Conservation (phyloP, 768 basidiomycete genomes). For the Tubosaeta sp. region DNA sequence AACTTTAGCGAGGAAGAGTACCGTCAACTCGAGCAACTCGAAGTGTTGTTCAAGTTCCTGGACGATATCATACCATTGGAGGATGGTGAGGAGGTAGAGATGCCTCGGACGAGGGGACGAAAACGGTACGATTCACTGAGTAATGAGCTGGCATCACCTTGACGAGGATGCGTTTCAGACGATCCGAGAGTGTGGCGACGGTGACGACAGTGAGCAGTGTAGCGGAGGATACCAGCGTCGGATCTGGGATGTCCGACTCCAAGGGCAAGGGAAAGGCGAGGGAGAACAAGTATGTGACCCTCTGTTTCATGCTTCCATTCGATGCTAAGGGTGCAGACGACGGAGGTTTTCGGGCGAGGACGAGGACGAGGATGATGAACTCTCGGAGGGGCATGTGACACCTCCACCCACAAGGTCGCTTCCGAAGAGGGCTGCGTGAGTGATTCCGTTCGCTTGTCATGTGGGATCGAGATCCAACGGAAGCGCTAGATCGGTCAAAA, state of each 20-base stretch:
- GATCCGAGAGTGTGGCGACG: constrained; percentile 58
- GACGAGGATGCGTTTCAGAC: constrained; percentile 33
- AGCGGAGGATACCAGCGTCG: constrained; percentile 30
- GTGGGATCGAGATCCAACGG: background rate
- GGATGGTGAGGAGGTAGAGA: constrained; percentile 49
- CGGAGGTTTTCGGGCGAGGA: constrained; percentile 53
- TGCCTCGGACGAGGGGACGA: constrained; percentile 39
- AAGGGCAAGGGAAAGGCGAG: constrained; percentile 33
- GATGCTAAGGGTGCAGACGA: constrained; percentile 35
- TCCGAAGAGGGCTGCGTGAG: constrained; percentile 60
- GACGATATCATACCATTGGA: constrained; percentile 68
- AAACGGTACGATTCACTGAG: constrained; percentile 42
- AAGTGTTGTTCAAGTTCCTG: constrained; percentile 63
- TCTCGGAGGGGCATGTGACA: constrained; percentile 23
- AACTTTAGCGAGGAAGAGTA: constrained; percentile 71
- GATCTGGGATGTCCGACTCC: constrained; percentile 29
- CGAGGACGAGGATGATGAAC: constrained; percentile 35
- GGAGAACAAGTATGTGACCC: constrained; percentile 36
- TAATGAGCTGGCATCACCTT: background rate
- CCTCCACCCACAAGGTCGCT: constrained; percentile 46
- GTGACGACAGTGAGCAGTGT: constrained; percentile 38
- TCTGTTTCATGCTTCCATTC: background rate
- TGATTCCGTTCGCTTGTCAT: background rate
- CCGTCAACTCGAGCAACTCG: constrained; percentile 56
- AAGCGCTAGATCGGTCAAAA: constrained; percentile 37